Percentiles rank a stretch among this genome's conserved stretches.
Conservation (phyloP, 2,329 filamentous ascomycete species). For the Fusarium sp. region DNA sequence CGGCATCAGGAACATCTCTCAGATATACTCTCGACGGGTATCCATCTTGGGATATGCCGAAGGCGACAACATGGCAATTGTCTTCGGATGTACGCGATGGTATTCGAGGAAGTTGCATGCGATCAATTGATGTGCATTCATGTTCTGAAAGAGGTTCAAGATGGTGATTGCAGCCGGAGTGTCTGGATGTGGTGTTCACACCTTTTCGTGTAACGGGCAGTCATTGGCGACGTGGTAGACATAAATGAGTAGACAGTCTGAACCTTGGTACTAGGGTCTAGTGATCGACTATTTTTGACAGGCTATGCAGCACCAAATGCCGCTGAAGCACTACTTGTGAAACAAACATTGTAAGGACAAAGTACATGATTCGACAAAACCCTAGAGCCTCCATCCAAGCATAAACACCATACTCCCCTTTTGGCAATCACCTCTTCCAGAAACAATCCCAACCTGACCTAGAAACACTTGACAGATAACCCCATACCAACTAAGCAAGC, state of each 20-base stretch:
- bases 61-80: not conserved
- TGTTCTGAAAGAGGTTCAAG: not conserved
- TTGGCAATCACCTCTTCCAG: not conserved
- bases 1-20: not conserved
- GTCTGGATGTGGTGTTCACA: not conserved
- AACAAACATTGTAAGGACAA: not conserved
- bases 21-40: not conserved
- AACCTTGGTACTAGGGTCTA: accelerated
- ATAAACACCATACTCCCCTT: not conserved
- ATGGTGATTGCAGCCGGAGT: not conserved
- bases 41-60: not conserved
- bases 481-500: not conserved
- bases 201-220: not conserved
- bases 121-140: not conserved
- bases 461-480: not conserved
- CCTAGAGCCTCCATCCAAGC: not conserved
- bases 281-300: not conserved
- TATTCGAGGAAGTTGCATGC: not conserved
- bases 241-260: not conserved
- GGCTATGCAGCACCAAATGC: accelerated
- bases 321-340: not conserved
- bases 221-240: not conserved
- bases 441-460: not conserved
- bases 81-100: not conserved
- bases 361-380: not conserved